Evolutionary conservation across 192 early-diverging fungal species (phyloP).

Genomic region (Backusella liffmaniae): DNA sequence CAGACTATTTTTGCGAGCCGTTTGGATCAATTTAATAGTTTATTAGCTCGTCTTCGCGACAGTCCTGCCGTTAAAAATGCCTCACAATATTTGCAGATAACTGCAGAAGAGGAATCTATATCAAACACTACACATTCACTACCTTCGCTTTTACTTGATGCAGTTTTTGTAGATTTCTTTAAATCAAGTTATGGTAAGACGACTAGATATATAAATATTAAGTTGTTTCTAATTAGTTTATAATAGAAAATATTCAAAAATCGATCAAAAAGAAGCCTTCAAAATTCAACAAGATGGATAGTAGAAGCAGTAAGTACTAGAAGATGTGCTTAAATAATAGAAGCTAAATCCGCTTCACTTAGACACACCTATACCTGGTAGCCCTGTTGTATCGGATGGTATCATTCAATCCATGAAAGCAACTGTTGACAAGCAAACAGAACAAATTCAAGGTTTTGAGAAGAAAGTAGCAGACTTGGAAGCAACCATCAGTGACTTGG

Average conservation of each 20-base stretch:
- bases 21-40: constrained; percentile 85
- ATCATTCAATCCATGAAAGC: neutral
- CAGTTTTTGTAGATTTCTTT: constrained; percentile 81
- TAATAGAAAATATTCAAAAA: constrained; percentile 40
- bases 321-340: neutral
- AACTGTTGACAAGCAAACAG: constrained; percentile 19
- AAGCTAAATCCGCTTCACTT: neutral
- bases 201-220: neutral
- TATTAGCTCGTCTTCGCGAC: constrained; percentile 83
- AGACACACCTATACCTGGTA: constrained; percentile 1
- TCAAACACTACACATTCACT: constrained; percentile 40
- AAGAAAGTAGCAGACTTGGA: constrained; percentile 1
- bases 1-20: constrained; percentile 84
- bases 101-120: constrained; percentile 57
- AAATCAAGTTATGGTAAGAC: constrained; percentile 74
- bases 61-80: constrained; percentile 78
- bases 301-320: neutral
- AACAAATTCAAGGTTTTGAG: constrained; percentile 11
- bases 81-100: constrained; percentile 60
- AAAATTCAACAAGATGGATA: constrained; percentile 20
- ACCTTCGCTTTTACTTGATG: constrained; percentile 79
- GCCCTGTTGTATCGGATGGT: neutral
- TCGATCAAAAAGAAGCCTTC: constrained; percentile 41
- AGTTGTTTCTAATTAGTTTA: constrained; percentile 28
- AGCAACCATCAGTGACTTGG: neutral